A percentile compares a stretch with the other conserved stretches of the same genome.
Conservation (phyloP, 108 stramenopile species). For the Heterococcus sp. region DNA sequence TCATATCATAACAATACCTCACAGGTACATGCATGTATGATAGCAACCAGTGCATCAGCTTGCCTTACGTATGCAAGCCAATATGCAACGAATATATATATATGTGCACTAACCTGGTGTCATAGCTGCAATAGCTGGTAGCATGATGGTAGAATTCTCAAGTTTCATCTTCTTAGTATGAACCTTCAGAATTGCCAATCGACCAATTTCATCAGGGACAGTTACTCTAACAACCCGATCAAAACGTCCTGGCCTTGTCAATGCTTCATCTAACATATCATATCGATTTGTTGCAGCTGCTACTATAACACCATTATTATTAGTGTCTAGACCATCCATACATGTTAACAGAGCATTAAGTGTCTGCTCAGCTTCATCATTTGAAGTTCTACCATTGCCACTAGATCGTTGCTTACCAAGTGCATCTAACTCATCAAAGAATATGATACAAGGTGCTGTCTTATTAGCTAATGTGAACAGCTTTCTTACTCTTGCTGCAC, state of each 20-base stretch:
- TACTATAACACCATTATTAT: conserved; percentile 82
- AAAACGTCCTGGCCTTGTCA: conserved; percentile 91
- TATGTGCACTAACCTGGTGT: conserved; percentile 55
- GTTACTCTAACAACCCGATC: conserved; percentile 52
- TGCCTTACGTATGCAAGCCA: no score
- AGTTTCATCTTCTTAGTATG: conserved; percentile 49
- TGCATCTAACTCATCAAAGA: conserved; percentile 59
- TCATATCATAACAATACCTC: no score
- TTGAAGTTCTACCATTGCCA: conserved; percentile 1
- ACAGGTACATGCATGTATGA: no score
- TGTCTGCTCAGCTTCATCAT: conserved; percentile 57
- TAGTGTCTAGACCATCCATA: conserved; percentile 58
- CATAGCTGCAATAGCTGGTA: conserved; percentile 30
- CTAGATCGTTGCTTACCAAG: conserved; percentile 52
- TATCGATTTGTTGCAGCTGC: conserved; percentile 97
- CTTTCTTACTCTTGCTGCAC: conserved; percentile 82
- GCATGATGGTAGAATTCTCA: conserved; percentile 8
- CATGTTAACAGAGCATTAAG: conserved; percentile 55
- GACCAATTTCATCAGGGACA: conserved; percentile 40
- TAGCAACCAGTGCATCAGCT: no score
- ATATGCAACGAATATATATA: no score
- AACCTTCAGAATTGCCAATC: conserved; percentile 48
- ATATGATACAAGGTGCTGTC: conserved; percentile 54
- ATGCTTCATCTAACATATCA: conserved; percentile 85
- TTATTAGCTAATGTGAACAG: conserved; percentile 70